Percentiles rank a stretch among this genome's conserved stretches.
phyloP scores from a whole-genome alignment of 768 basidiomycete species.

The Agaricus bisporus region DNA sequence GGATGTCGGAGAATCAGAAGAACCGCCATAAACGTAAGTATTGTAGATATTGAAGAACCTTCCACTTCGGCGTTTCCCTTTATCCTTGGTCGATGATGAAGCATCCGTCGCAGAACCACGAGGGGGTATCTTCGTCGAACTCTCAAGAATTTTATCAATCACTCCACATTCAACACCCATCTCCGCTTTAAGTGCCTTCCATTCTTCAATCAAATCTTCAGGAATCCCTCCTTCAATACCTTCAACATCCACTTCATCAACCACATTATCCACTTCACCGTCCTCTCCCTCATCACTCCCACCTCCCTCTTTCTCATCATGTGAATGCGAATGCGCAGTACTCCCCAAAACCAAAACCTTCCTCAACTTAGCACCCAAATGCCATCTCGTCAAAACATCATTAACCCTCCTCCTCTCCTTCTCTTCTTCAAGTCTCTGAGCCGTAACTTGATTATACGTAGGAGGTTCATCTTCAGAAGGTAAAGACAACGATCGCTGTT shows the following conservation, averaged over 20 bases:
- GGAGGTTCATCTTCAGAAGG: conserved; percentile 47
- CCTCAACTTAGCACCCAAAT: conserved; percentile 47
- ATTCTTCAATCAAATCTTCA: conserved; percentile 64
- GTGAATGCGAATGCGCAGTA: not conserved
- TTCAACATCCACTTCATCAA: not conserved
- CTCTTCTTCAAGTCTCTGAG: conserved; percentile 41
- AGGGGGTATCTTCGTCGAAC: conserved; percentile 19
- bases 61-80: conserved; percentile 29
- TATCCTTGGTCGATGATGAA: conserved; percentile 12
- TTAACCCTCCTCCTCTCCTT: conserved; percentile 46
- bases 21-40: conserved; percentile 46
- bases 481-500: conserved; percentile 25
- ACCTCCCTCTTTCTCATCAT: not conserved
- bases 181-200: conserved; percentile 75
- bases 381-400: conserved; percentile 66
- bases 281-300: not conserved
- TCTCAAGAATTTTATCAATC: conserved; percentile 64
- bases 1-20: conserved; percentile 22
- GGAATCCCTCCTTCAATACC: conserved; percentile 49
- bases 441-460: conserved; percentile 59
- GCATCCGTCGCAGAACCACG: conserved; percentile 5
- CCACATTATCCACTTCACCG: not conserved
- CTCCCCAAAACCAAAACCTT: not conserved
- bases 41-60: conserved; percentile 87
- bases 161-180: conserved; percentile 72